Percentiles rank a stretch among this genome's conserved stretches.
These are phyloP conservation scores for Sordariomycetes sp. DNA, from an alignment of 2,329 filamentous ascomycete genomes.

Conservation along the genomic window DNA sequence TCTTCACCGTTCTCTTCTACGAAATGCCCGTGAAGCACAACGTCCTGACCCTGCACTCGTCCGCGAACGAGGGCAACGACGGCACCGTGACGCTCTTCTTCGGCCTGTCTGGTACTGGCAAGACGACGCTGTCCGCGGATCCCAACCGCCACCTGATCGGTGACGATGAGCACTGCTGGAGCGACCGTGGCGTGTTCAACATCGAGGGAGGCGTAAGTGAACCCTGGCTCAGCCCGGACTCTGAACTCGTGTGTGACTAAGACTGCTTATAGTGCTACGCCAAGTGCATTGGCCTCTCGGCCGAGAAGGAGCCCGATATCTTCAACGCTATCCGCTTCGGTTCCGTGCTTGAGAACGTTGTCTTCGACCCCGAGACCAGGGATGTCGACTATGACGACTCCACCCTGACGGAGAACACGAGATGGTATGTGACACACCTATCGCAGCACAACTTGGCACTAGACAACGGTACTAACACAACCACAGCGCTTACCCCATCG, in stretches of 20 bases:
- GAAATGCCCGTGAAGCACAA: conserved; percentile 99
- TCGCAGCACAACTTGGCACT: too few species aligned
- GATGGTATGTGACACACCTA: conserved; percentile 35
- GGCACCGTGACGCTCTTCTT: conserved; percentile 99
- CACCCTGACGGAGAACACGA: conserved; percentile 95
- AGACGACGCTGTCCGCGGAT: conserved; percentile 96
- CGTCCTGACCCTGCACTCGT: conserved; percentile 95
- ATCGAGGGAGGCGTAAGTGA: conserved; percentile 68
- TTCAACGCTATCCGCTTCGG: conserved; percentile 93
- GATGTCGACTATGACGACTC: conserved; percentile 91
- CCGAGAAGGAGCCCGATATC: conserved; percentile 98
- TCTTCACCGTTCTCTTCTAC: conserved; percentile 99
- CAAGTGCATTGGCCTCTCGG: conserved; percentile 94
- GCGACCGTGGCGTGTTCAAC: conserved; percentile 94
- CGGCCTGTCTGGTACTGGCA: conserved; percentile 94
- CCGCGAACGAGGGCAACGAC: conserved; percentile 88
- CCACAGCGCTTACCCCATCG: conserved; percentile 81
- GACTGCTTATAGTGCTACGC: conserved; percentile 64
- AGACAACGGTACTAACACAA: conserved; percentile 10
- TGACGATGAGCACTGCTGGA: conserved; percentile 99
- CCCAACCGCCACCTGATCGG: conserved; percentile 93
- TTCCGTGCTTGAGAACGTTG: conserved; percentile 95
- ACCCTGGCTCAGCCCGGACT: background rate
- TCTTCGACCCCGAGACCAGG: conserved; percentile 86
- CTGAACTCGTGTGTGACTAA: background rate